Evolutionary conservation across 2,329 filamentous ascomycete species (phyloP).

Genomic region (Trichoderma oligosporum): DNA sequence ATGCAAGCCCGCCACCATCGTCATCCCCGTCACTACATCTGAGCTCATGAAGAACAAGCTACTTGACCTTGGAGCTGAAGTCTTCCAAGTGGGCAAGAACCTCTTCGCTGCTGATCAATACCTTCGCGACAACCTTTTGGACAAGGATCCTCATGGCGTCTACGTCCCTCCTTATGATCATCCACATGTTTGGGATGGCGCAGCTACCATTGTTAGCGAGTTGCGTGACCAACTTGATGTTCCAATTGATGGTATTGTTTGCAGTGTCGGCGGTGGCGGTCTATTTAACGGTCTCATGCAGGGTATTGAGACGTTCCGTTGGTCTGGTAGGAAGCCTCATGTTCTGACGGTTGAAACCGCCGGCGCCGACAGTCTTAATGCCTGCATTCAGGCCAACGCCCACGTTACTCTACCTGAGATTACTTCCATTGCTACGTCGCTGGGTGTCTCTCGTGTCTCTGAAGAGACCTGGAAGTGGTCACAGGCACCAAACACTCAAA

Average conservation of each 20-base stretch:
- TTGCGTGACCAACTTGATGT: conserved; percentile 40
- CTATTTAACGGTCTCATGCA: conserved; percentile 72
- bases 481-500: conserved; percentile 38
- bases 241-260: conserved; percentile 66
- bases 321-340: conserved; percentile 37
- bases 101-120: conserved; percentile 68
- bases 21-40: conserved; percentile 64
- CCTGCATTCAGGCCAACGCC: conserved; percentile 53
- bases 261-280: conserved; percentile 76
- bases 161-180: conserved; percentile 71
- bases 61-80: conserved; percentile 61
- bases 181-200: conserved; percentile 63
- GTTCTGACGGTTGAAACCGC: conserved; percentile 73
- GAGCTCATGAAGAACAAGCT: conserved; percentile 70
- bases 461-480: conserved; percentile 64
- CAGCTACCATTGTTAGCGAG: conserved; percentile 55
- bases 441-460: conserved; percentile 72
- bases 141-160: conserved; percentile 49
- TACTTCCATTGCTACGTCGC: conserved; percentile 68
- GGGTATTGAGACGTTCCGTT: conserved; percentile 53
- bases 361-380: conserved; percentile 67
- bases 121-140: conserved; percentile 56
- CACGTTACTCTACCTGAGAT: conserved; percentile 66
- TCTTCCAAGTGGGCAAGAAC: conserved; percentile 63
- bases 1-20: conserved; percentile 65